These are phyloP conservation scores for Hyphopichia wangnamkhiaoensis DNA, from an alignment of 1,139 yeast genomes.

Conservation along the genomic window DNA sequence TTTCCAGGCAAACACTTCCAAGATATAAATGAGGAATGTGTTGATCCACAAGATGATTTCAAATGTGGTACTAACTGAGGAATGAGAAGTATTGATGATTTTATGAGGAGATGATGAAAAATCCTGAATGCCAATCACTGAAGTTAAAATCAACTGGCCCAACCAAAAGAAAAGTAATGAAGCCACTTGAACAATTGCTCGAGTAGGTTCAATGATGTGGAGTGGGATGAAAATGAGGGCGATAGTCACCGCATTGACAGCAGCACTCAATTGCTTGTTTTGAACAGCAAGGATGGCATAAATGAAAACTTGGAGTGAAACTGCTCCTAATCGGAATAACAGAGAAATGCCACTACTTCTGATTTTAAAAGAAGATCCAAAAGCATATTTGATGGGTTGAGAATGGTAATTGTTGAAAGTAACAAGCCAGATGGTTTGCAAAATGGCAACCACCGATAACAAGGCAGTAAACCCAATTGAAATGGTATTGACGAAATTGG, in stretches of 20 bases:
- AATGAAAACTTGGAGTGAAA: slow-evolving; percentile 6
- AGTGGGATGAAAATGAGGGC: slow-evolving; percentile 11
- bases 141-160: neutral
- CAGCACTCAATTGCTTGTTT: slow-evolving; percentile 5
- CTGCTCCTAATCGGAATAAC: slow-evolving; percentile 8
- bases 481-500: neutral
- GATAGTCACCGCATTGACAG: slow-evolving; percentile 4
- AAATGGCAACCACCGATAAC: slow-evolving; percentile 12
- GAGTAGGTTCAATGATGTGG: slow-evolving; percentile 4
- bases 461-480: slow-evolving; percentile 4
- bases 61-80: slow-evolving; percentile 4
- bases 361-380: slow-evolving; percentile 15
- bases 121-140: slow-evolving; percentile 2
- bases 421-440: slow-evolving; percentile 10
- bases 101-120: slow-evolving; percentile 24
- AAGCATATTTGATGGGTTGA: slow-evolving; percentile 15
- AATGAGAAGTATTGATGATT: slow-evolving; percentile 20
- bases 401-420: slow-evolving; percentile 14
- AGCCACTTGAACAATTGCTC: slow-evolving; percentile 2
- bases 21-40: slow-evolving; percentile 11
- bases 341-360: slow-evolving; percentile 15
- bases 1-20: slow-evolving; percentile 29
- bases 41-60: slow-evolving; percentile 13
- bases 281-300: slow-evolving; percentile 4
- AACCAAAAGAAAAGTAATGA: slow-evolving; percentile 3